phyloP scores from a whole-genome alignment of 352 stramenopile genomes.

The Phytophthora cryptogea region DNA sequence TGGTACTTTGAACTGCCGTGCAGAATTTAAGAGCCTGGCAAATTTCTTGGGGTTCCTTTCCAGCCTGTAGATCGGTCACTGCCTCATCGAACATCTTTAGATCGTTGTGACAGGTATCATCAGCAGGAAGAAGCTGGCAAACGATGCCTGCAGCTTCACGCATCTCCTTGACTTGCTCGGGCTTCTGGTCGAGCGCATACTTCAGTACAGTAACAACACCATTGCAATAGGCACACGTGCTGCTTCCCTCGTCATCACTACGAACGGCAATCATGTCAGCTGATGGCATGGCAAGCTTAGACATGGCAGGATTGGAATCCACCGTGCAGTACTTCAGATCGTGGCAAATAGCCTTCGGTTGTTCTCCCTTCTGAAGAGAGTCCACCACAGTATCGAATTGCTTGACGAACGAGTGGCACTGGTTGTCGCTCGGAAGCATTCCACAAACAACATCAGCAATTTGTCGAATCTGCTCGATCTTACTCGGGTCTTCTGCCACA shows the following conservation, averaged over 20 bases:
- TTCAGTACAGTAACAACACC: constrained; percentile 68
- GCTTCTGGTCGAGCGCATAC: constrained; percentile 55
- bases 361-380: constrained; percentile 66
- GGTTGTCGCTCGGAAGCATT: constrained; percentile 56
- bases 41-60: constrained; percentile 66
- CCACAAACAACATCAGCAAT: constrained; percentile 68
- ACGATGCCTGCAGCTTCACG: constrained; percentile 66
- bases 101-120: constrained; percentile 71
- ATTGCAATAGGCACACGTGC: constrained; percentile 65
- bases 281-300: constrained; percentile 15
- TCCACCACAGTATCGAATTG: constrained; percentile 68
- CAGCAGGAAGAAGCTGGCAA: constrained; percentile 62
- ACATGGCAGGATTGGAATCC: constrained; percentile 23
- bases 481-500: constrained; percentile 52
- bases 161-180: constrained; percentile 64
- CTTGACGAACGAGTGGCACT: constrained; percentile 69
- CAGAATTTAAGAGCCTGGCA: constrained; percentile 65
- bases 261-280: constrained; percentile 16
- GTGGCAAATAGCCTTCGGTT: constrained; percentile 62
- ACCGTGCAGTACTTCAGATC: constrained; percentile 64
- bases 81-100: constrained; percentile 72
- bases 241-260: constrained; percentile 26
- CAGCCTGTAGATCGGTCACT: constrained; percentile 47
- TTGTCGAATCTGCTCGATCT: constrained; percentile 64
- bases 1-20: constrained; percentile 14